A percentile compares a stretch with the other conserved stretches of the same genome.
phyloP scores from a whole-genome alignment of 345 rosid species.

The Populus nigra region DNA sequence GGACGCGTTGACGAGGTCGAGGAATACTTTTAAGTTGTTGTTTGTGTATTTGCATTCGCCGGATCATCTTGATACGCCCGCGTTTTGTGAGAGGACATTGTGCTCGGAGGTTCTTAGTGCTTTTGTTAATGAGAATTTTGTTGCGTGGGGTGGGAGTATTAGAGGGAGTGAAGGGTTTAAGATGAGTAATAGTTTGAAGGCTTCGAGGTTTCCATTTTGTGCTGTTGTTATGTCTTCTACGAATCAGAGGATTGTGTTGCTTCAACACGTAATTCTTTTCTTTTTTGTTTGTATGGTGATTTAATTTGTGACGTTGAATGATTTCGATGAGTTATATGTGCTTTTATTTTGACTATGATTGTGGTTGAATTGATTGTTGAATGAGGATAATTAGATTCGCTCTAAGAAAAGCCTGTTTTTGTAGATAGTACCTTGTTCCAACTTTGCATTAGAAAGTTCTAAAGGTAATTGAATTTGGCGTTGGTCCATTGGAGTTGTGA shows the following conservation, averaged over 20 bases:
- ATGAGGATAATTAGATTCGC: neutral
- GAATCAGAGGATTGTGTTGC: constrained; percentile 89
- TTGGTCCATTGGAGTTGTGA: neutral
- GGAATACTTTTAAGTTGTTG: constrained; percentile 64
- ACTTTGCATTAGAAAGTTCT: neutral
- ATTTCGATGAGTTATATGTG: neutral
- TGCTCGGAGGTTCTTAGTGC: constrained; percentile 58
- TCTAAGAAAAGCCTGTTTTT: too few relatives aligned
- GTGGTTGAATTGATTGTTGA: neutral
- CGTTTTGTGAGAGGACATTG: constrained; percentile 71
- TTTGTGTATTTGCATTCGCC: constrained; percentile 97
- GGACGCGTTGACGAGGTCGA: constrained; percentile 90
- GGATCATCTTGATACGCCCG: constrained; percentile 84
- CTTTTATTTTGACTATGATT: neutral
- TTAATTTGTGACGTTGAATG: neutral
- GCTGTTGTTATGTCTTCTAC: constrained; percentile 97
- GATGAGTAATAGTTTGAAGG: constrained; percentile 98
- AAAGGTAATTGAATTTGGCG: neutral
- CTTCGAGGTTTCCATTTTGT: constrained; percentile 86
- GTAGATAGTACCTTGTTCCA: neutral
- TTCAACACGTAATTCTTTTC: constrained; percentile 66
- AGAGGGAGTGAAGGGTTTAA: constrained; percentile 97
- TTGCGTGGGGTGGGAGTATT: constrained; percentile 93
- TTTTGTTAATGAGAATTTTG: constrained; percentile 89
- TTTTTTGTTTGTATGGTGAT: neutral